These are phyloP conservation scores for Leptomonas pyrrhocoris DNA, from an alignment of 208 protist genomes.

Conservation along the genomic window DNA sequence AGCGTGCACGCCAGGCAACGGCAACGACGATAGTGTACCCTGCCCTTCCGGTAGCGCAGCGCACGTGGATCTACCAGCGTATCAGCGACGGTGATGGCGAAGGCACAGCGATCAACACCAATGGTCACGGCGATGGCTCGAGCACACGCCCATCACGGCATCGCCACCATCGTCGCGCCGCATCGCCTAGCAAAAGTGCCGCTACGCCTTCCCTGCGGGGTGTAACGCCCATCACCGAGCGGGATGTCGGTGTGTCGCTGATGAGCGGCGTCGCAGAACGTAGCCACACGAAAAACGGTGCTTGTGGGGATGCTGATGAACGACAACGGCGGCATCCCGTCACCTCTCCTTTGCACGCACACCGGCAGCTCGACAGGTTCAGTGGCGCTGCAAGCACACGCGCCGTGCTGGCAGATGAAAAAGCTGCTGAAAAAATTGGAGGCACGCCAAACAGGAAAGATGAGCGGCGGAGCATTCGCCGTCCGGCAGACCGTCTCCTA, in stretches of 20 bases:
- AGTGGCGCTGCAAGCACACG: no score
- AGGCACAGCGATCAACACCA: not conserved
- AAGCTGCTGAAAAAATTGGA: no score
- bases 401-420: no score
- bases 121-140: not conserved
- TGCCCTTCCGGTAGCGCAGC: slow-evolving; percentile 2
- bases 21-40: slow-evolving; percentile 4
- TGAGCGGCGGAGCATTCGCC: no score
- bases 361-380: not conserved
- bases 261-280: not conserved
- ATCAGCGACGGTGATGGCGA: not conserved
- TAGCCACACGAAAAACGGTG: not conserved
- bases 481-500: no score
- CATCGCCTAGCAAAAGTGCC: not conserved
- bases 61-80: slow-evolving; percentile 13
- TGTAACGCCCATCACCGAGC: slow-evolving; percentile 5
- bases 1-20: not conserved
- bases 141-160: not conserved
- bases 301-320: not conserved
- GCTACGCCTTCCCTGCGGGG: slow-evolving; percentile 3
- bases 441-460: not conserved
- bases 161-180: not conserved
- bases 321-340: not conserved
- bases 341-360: not conserved
- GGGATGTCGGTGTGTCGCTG: not conserved